These are phyloP conservation scores for Solanum bukasovii DNA, from an alignment of 257 asterid species.

Conservation along the genomic window DNA sequence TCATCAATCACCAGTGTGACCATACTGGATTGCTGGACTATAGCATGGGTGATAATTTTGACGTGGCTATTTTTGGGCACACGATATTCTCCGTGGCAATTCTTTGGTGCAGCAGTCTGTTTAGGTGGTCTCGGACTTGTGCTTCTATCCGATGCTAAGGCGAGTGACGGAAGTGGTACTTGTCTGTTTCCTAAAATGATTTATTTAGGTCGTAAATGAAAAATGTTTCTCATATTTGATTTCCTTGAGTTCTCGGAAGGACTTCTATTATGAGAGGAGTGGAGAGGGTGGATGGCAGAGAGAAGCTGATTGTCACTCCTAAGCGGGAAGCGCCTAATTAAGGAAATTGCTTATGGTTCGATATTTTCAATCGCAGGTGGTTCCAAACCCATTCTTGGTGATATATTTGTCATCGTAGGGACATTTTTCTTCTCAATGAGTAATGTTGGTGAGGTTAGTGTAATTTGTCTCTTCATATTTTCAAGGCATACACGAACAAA, in stretches of 20 bases:
- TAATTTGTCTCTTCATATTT: too few species aligned
- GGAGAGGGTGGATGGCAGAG: too few species aligned
- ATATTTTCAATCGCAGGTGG: too few species aligned
- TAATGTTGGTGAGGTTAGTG: too few species aligned
- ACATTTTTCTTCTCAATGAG: too few species aligned
- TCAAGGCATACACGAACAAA: too few species aligned
- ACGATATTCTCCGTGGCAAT: constrained; percentile 45
- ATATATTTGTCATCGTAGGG: too few species aligned
- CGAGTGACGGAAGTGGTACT: constrained; percentile 39
- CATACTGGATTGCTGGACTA: constrained; percentile 61
- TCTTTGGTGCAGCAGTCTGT: constrained; percentile 52
- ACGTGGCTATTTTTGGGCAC: constrained; percentile 62
- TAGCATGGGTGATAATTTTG: constrained; percentile 61
- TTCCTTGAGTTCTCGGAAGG: not conserved
- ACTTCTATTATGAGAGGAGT: not conserved
- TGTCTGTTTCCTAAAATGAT: not conserved
- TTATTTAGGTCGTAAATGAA: not conserved
- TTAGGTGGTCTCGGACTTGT: constrained; percentile 51
- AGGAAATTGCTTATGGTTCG: too few species aligned
- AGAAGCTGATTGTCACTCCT: too few species aligned
- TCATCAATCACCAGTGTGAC: constrained; percentile 79
- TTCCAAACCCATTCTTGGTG: too few species aligned
- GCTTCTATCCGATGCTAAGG: constrained; percentile 53
- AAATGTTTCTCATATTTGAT: not conserved
- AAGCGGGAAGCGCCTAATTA: too few species aligned